Evolutionary conservation across 352 stramenopile species (phyloP), one percentile per base, ranked within the genome.

Genomic region (Pythium volutum): DNA sequence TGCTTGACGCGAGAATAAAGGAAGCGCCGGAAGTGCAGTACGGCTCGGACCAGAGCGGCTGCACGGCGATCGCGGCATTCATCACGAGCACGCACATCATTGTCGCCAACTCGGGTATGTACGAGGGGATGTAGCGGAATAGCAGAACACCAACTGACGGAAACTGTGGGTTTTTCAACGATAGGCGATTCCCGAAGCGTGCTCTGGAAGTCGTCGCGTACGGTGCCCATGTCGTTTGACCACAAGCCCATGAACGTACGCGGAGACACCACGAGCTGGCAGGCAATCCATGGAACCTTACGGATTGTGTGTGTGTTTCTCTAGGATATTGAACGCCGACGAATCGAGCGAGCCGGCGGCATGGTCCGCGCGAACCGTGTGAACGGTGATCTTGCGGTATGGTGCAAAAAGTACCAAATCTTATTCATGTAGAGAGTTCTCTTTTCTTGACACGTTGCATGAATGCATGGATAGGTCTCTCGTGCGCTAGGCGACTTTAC

Each of bases 241-340:
- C 92, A 97, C 77, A 97, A 97, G 64, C 91, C 91, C 22, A 87
- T 89, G 60, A 95, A 97, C 59, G 83, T 90, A 66, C 36, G 55
- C 39, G 8, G 15, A 7, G 8, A 15, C n/a, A n/a, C n/a, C n/a
- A n/a, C n/a, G n/a, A n/a, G n/a, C n/a, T n/a, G n/a, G n/a, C n/a
- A n/a, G n/a, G n/a, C n/a, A n/a, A n/a, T n/a, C n/a, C n/a, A n/a
- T n/a, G n/a, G n/a, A n/a, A n/a, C n/a, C n/a, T n/a, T n/a, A n/a
- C n/a, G n/a, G n/a, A n/a, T n/a, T n/a, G n/a, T n/a, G n/a, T n/a
- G n/a, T n/a, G n/a, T n/a, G n/a, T 42, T 6, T 26, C 31, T 50
- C 15, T 5, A 50, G 80, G 76, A 91, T 2, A 71, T 50, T 11
- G 83, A 95, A 43, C 75, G 77, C 18, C 71, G 64, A 43, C 79